Conservation (phyloP, 2,329 filamentous ascomycete species). For the Lachnellula arida region DNA sequence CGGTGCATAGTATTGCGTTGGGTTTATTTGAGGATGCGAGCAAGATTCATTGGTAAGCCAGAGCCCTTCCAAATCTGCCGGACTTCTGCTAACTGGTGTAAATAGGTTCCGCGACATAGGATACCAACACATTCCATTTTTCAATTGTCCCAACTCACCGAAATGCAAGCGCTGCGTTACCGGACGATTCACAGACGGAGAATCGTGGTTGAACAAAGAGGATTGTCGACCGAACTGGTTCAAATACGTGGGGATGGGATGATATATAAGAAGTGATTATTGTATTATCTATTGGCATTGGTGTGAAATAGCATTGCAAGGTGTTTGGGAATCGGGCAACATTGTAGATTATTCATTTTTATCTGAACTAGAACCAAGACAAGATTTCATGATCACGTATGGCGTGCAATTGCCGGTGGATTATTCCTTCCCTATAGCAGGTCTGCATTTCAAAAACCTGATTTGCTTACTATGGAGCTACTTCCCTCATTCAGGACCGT, state of each 20-base stretch:
- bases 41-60: slow-evolving; percentile 83
- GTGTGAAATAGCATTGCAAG: slow-evolving; percentile 14
- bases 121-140: slow-evolving; percentile 97
- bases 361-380: background rate
- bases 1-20: slow-evolving; percentile 89
- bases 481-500: no score
- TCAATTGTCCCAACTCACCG: slow-evolving; percentile 95
- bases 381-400: background rate
- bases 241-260: slow-evolving; percentile 84
- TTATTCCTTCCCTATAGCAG: background rate
- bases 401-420: background rate
- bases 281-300: background rate
- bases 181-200: slow-evolving; percentile 85
- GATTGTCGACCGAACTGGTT: slow-evolving; percentile 97
- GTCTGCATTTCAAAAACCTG: no score
- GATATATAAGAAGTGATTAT: slow-evolving; percentile 11
- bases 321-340: slow-evolving; percentile 9
- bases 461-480: no score
- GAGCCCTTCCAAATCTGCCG: background rate
- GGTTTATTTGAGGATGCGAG: slow-evolving; percentile 86
- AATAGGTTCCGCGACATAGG: slow-evolving; percentile 96
- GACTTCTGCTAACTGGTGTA: slow-evolving; percentile 3
- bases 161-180: slow-evolving; percentile 88
- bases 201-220: slow-evolving; percentile 77
- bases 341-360: slow-evolving; percentile 4